A percentile compares a stretch with the other conserved stretches of the same genome.
Conservation (phyloP, 768 basidiomycete genomes). For the Suillus occidentalis region DNA sequence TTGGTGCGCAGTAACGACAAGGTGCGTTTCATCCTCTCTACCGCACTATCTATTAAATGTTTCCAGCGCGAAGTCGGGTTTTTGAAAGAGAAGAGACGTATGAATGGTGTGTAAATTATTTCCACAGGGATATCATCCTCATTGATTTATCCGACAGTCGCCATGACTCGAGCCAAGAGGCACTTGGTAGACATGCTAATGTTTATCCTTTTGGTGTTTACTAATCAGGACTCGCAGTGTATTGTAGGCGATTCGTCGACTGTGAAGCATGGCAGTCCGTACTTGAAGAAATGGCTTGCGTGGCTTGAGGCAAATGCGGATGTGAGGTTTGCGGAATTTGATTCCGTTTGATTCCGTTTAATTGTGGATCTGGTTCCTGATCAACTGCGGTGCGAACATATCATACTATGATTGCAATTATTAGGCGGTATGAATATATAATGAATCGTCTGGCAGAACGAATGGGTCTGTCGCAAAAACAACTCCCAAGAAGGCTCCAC, state of each 20-base stretch:
- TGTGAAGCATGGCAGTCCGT: conserved; percentile 78
- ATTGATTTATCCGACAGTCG: conserved; percentile 47
- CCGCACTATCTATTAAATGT: conserved; percentile 8
- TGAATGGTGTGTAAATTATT: conserved; percentile 64
- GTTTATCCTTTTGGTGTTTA: background rate
- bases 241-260: conserved; percentile 94
- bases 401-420: background rate
- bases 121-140: background rate
- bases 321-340: conserved; percentile 78
- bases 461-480: too few species aligned
- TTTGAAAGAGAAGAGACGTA: conserved; percentile 84
- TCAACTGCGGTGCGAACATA: background rate
- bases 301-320: conserved; percentile 93
- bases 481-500: too few species aligned
- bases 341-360: too few species aligned
- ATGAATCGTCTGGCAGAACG: background rate
- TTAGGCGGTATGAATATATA: background rate
- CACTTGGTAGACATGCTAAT: conserved; percentile 65
- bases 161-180: conserved; percentile 89
- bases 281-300: conserved; percentile 84
- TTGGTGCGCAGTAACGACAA: conserved; percentile 91
- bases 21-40: conserved; percentile 37
- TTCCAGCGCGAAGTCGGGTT: conserved; percentile 87
- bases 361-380: background rate
- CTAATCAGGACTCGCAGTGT: conserved; percentile 50